A percentile compares a stretch with the other conserved stretches of the same genome.
Conservation (phyloP, 2,329 filamentous ascomycete genomes). For the Hypoxylon sp. region DNA sequence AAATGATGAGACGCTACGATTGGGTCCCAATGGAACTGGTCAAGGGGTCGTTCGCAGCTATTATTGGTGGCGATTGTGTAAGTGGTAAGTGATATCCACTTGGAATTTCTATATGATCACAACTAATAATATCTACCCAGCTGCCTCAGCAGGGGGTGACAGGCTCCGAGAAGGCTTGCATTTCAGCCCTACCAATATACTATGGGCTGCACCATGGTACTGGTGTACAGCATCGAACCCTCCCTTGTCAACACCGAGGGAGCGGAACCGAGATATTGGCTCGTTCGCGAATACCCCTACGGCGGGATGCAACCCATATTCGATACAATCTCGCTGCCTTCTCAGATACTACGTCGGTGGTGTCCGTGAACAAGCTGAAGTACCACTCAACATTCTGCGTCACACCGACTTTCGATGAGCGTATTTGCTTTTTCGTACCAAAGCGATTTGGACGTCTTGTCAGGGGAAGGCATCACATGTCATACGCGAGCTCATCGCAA, state of each 20-base stretch:
- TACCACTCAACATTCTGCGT: slow-evolving; percentile 26
- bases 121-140: slow-evolving; percentile 6
- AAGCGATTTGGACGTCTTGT: slow-evolving; percentile 12
- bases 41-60: background rate
- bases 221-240: slow-evolving; percentile 6
- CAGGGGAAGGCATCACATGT: slow-evolving; percentile 27
- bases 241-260: slow-evolving; percentile 22
- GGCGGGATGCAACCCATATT: slow-evolving; percentile 22
- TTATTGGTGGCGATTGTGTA: slow-evolving; percentile 13
- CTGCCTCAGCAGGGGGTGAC: background rate
- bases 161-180: slow-evolving; percentile 2
- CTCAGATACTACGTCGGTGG: slow-evolving; percentile 5
- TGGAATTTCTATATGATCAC: background rate
- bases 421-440: slow-evolving; percentile 21
- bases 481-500: slow-evolving; percentile 13
- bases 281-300: slow-evolving; percentile 23
- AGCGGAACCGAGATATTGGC: slow-evolving; percentile 21
- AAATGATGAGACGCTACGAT: slow-evolving; percentile 15
- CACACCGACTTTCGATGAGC: slow-evolving; percentile 24
- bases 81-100: slow-evolving; percentile 13
- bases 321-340: slow-evolving; percentile 13
- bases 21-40: slow-evolving; percentile 5
- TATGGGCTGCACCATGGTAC: slow-evolving; percentile 32
- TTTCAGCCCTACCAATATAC: slow-evolving; percentile 30
- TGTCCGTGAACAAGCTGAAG: slow-evolving; percentile 11